Conservation (phyloP, 108 stramenopile species). For the Chaetoceros tenuissimus region DNA sequence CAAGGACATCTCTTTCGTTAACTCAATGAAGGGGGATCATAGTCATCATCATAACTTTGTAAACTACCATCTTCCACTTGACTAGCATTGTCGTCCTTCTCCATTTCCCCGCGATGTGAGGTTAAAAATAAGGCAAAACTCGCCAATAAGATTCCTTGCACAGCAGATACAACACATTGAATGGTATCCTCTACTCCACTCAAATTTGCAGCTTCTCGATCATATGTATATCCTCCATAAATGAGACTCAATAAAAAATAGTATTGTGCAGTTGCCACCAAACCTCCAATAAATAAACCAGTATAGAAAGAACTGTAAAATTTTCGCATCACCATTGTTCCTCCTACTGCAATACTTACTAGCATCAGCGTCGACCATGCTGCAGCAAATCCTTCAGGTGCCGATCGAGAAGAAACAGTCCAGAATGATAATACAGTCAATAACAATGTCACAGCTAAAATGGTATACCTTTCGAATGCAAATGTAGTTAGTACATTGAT, state of each 20-base stretch:
- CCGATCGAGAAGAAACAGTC: slow-evolving; percentile 56
- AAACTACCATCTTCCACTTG: neutral
- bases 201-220: neutral
- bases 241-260: slow-evolving; percentile 72
- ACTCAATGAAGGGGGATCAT: neutral
- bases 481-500: neutral
- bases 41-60: neutral
- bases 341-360: slow-evolving; percentile 60
- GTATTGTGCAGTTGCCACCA: slow-evolving; percentile 72
- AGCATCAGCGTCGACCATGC: slow-evolving; percentile 69
- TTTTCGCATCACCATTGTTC: slow-evolving; percentile 87
- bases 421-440: slow-evolving; percentile 50
- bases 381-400: slow-evolving; percentile 58
- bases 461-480: slow-evolving; percentile 58
- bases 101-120: slow-evolving; percentile 72
- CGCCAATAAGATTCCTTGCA: slow-evolving; percentile 60
- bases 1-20: neutral
- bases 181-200: neutral
- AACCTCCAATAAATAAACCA: slow-evolving; percentile 83
- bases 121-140: slow-evolving; percentile 72
- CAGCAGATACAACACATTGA: slow-evolving; percentile 36
- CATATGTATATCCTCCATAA: slow-evolving; percentile 13
- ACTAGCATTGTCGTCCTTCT: slow-evolving; percentile 13
- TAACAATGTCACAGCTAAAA: slow-evolving; percentile 55
- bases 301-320: slow-evolving; percentile 79